Conservation (phyloP, 148 eudicot species). For the Nyssa sinensis region DNA sequence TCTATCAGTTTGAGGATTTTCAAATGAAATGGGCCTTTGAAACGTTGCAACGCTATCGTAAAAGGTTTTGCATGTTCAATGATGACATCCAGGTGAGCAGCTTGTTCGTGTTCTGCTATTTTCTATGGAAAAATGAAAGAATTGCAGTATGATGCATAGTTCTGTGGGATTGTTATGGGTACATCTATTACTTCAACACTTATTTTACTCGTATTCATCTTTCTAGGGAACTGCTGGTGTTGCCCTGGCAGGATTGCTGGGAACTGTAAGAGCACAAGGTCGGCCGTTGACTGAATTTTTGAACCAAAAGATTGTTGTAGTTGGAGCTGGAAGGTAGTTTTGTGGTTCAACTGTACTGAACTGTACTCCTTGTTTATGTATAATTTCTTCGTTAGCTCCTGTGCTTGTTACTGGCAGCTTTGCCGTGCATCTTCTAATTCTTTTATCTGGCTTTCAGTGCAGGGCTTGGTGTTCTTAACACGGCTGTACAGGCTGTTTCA, state of each 20-base stretch:
- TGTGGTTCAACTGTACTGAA: background rate
- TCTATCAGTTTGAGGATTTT: conserved; percentile 90
- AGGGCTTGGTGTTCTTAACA: conserved; percentile 95
- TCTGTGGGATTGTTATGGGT: background rate
- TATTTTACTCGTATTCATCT: background rate
- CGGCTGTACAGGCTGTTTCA: conserved; percentile 82
- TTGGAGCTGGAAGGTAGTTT: conserved; percentile 93
- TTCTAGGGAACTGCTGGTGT: conserved; percentile 97
- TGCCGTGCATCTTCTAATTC: conserved; percentile 10
- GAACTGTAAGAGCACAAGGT: conserved; percentile 96
- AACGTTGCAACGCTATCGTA: conserved; percentile 83
- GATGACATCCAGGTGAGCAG: conserved; percentile 88
- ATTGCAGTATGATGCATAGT: no score
- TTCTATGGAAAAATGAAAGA: background rate
- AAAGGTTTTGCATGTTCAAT: conserved; percentile 93
- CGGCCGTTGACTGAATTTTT: conserved; percentile 81
- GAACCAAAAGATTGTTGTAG: conserved; percentile 90
- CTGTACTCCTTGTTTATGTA: conserved; percentile 5
- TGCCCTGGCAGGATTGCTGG: conserved; percentile 94
- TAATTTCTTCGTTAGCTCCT: background rate
- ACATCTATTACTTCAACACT: background rate
- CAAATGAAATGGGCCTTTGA: conserved; percentile 99
- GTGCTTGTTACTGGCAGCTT: conserved; percentile 8
- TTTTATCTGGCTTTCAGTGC: conserved; percentile 65
- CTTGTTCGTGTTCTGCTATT: conserved; percentile 10